Evolutionary conservation across 129 eudicot genomes (phyloP).

Genomic region (Saussurea involucrata): DNA sequence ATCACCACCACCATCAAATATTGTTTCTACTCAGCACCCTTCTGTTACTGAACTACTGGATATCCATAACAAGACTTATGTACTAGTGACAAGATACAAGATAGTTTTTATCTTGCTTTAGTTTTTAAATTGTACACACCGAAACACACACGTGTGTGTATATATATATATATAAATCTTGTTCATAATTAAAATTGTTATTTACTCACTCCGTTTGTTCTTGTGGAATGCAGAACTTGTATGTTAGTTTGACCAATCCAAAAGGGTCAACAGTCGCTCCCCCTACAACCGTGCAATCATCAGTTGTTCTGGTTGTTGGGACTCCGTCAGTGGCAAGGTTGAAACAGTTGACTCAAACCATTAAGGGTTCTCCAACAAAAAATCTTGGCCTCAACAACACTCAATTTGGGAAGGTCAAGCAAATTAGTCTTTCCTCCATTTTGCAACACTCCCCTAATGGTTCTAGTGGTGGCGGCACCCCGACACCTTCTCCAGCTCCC

Average conservation of each 20-base stretch:
- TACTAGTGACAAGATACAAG: background rate
- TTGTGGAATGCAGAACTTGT: conserved; percentile 70
- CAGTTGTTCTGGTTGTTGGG: conserved; percentile 71
- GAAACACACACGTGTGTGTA: no score
- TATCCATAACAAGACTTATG: background rate
- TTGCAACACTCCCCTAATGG: conserved; percentile 48
- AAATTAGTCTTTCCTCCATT: conserved; percentile 82
- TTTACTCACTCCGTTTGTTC: background rate
- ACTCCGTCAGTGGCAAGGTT: conserved; percentile 65
- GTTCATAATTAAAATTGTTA: background rate
- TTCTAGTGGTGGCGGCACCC: conserved; percentile 33
- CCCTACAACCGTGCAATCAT: conserved; percentile 72
- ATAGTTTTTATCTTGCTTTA: background rate
- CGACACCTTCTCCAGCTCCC: conserved; percentile 67
- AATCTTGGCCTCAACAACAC: conserved; percentile 93
- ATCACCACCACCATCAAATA: background rate
- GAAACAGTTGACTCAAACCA: conserved; percentile 85
- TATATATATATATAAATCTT: no score
- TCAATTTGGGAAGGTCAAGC: conserved; percentile 84
- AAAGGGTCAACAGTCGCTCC: conserved; percentile 85
- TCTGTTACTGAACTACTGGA: background rate
- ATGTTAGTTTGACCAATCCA: conserved; percentile 65
- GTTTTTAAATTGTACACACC: background rate
- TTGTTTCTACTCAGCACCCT: background rate
- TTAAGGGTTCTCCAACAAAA: conserved; percentile 64